A percentile compares a stretch with the other conserved stretches of the same genome.
phyloP scores from a whole-genome alignment of 2,329 filamentous ascomycete species.

The Ophiostoma tasmaniense region DNA sequence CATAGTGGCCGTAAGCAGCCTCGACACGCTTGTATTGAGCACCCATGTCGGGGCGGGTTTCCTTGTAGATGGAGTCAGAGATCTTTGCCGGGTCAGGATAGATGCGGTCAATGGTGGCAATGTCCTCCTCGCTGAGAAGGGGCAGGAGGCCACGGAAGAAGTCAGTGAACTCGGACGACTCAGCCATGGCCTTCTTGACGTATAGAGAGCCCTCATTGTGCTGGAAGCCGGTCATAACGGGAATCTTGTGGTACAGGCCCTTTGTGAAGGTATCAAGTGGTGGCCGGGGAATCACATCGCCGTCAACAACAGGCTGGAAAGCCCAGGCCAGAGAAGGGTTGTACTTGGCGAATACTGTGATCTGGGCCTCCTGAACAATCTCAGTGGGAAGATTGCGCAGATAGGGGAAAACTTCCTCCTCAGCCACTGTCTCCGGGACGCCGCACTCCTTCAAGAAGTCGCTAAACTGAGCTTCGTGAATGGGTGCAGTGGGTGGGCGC shows the following conservation, averaged over 20 bases:
- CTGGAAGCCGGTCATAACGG: slow-evolving; percentile 37
- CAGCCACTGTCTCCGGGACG: slow-evolving; percentile 36
- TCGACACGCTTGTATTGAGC: slow-evolving; percentile 47
- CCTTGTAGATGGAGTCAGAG: slow-evolving; percentile 31
- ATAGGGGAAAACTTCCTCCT: slow-evolving; percentile 36
- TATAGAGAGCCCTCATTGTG: slow-evolving; percentile 37
- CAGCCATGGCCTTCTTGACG: slow-evolving; percentile 31
- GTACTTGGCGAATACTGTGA: slow-evolving; percentile 29
- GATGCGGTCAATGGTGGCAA: slow-evolving; percentile 31
- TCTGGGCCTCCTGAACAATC: slow-evolving; percentile 28
- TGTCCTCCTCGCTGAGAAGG: slow-evolving; percentile 29
- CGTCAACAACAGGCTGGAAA: slow-evolving; percentile 47
- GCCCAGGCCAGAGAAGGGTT: slow-evolving; percentile 34
- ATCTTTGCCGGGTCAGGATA: slow-evolving; percentile 33
- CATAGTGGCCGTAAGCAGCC: slow-evolving; percentile 46
- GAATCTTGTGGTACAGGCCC: slow-evolving; percentile 27
- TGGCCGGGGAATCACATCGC: slow-evolving; percentile 24
- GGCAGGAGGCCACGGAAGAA: slow-evolving; percentile 35
- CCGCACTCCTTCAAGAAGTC: slow-evolving; percentile 40
- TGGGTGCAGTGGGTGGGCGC: slow-evolving; percentile 33
- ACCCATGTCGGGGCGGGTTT: slow-evolving; percentile 27
- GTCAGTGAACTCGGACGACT: slow-evolving; percentile 28
- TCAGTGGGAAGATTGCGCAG: slow-evolving; percentile 32
- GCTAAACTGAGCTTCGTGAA: slow-evolving; percentile 42
- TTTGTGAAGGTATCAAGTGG: slow-evolving; percentile 24